Base-by-base conservation (phyloP, 495 filamentous ascomycete genomes). In the Friedmanniomyces simplex region DNA sequence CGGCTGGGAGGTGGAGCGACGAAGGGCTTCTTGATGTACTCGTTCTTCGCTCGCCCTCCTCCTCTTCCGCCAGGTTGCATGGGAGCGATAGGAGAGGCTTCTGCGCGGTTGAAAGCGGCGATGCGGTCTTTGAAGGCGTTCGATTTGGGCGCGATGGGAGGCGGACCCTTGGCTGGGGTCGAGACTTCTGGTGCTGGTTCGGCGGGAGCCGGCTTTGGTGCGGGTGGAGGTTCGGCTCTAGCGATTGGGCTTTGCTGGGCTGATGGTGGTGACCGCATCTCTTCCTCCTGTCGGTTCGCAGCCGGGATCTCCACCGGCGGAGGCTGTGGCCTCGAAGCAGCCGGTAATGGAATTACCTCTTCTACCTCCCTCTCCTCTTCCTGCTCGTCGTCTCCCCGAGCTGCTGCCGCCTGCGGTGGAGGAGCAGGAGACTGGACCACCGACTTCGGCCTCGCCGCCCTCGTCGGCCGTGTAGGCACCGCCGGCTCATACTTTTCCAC, bases 1-100 rank as follows among this genome's bases (percentile, higher is more conserved):
- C 90, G 87, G 69, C 89, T 95, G 7, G 93, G 93, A 52, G 93
- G 93, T 30, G 94, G 89, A 1, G 93, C 86, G 57, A 98, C 93
- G 64, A 96, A 98, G n/a, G 93, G 89, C 71, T 97, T 97, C 77
- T 94, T 96, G 69, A 97, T 82, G 63, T 97, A 97, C 57, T 79
- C 78, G 49, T 79, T 77, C 39, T 20, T 43, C 18, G 14, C 39
- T 43, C 5, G 4, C 14, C 39, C 39, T 43, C 5, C 39, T 43
- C 39, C 39, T 16, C 39, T 16, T 6, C 2, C 39, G 5, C 39
- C 39, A n/a, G 39, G 39, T 16, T 43, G 39, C 14, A 89, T 89
- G 1, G 94, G 93, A 3, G 89, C 81, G 55, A 93, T 72, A 12
- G 93, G 93, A 7, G 91, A 80, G 5, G 88, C 87, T 22, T 91